Evolutionary conservation across 768 basidiomycete species (phyloP).

Genomic region (Leccinum aurantiacum): DNA sequence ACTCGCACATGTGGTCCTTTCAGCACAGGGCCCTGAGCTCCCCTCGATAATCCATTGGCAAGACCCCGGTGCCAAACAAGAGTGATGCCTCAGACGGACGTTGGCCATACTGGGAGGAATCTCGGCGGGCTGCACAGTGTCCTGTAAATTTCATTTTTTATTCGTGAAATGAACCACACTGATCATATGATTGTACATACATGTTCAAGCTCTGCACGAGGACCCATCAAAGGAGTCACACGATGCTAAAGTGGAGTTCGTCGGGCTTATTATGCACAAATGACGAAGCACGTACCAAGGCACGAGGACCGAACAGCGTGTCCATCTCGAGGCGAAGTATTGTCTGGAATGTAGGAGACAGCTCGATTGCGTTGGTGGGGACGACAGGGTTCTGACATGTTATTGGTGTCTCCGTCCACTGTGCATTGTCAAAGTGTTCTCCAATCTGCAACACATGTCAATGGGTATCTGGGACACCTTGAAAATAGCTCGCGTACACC

Average conservation of each 20-base stretch:
- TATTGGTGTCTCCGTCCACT: not conserved
- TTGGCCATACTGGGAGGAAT: not conserved
- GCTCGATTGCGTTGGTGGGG: not conserved
- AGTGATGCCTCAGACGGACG: not conserved
- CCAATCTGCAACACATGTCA: not conserved
- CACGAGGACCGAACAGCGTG: not conserved
- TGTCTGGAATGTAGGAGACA: not conserved
- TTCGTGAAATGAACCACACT: not conserved
- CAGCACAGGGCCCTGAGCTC: not conserved
- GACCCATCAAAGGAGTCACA: not conserved
- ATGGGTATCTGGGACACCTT: not conserved
- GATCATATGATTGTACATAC: not conserved
- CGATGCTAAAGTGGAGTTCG: not conserved
- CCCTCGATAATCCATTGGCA: not conserved
- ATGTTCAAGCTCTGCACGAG: not conserved
- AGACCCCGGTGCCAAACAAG: not conserved
- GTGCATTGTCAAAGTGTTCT: not conserved
- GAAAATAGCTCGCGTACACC: not conserved
- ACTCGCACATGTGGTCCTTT: not conserved
- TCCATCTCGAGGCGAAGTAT: not conserved
- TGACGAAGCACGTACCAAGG: not conserved
- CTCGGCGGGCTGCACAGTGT: not conserved
- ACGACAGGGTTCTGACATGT: not conserved
- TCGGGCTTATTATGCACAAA: not conserved
- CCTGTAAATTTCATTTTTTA: too few species aligned